Evolutionary conservation across 805 yeast genomes (phyloP).

Genomic region (Kregervanrija pseudodelftensis): DNA sequence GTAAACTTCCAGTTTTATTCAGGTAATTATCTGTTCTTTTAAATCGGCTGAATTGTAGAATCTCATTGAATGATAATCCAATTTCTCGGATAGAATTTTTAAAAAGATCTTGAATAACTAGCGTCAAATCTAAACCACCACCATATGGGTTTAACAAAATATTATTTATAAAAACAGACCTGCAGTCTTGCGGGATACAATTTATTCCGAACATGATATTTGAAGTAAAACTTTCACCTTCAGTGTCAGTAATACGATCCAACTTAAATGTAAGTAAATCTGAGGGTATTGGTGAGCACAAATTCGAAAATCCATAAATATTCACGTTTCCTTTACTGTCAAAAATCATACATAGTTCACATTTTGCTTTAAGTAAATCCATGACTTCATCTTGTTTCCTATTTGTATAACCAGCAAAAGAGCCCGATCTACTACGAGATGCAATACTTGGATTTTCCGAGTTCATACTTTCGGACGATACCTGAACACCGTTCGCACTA

Average conservation of each 20-base stretch:
- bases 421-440: slow-evolving; percentile 14
- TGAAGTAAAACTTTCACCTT: slow-evolving; percentile 11
- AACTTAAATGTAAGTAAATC: slow-evolving; percentile 37
- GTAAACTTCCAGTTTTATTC: too few species aligned
- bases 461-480: slow-evolving; percentile 1
- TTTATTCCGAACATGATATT: slow-evolving; percentile 18
- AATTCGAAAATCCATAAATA: slow-evolving; percentile 42
- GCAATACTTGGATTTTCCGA: background rate
- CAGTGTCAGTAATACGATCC: slow-evolving; percentile 13
- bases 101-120: slow-evolving; percentile 39
- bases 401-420: slow-evolving; percentile 6
- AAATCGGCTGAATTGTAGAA: slow-evolving; percentile 19
- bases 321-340: slow-evolving; percentile 35
- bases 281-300: slow-evolving; percentile 41
- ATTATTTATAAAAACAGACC: slow-evolving; percentile 19
- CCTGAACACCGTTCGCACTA: too few species aligned
- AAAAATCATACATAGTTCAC: slow-evolving; percentile 36
- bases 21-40: background rate
- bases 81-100: slow-evolving; percentile 29
- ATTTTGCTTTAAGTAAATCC: slow-evolving; percentile 21
- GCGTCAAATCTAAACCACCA: slow-evolving; percentile 25
- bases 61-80: slow-evolving; percentile 24
- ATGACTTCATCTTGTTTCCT: slow-evolving; percentile 16
- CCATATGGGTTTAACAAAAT: slow-evolving; percentile 14
- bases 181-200: slow-evolving; percentile 26